These are phyloP conservation scores for Pseudopithomyces maydicus DNA, from an alignment of 2,329 filamentous ascomycete species.

Conservation along the genomic window DNA sequence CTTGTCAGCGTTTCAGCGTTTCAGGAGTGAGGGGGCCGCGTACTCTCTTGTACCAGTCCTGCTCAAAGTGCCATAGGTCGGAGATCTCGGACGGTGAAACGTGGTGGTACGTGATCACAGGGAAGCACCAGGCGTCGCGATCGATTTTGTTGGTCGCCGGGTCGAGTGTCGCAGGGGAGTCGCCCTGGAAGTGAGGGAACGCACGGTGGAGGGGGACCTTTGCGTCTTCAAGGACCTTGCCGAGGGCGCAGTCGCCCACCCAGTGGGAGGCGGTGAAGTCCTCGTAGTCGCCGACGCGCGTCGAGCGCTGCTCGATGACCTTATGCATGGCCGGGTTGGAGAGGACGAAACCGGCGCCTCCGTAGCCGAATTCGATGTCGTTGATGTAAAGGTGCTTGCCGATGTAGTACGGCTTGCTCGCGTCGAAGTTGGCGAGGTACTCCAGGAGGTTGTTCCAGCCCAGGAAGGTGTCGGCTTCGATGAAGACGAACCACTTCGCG, in stretches of 20 bases:
- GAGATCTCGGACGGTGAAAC: conserved; percentile 44
- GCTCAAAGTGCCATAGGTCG: conserved; percentile 47
- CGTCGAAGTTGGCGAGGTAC: conserved; percentile 47
- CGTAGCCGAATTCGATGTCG: conserved; percentile 51
- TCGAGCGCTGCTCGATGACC: conserved; percentile 36
- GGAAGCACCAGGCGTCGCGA: conserved; percentile 50
- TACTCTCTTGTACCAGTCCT: conserved; percentile 43
- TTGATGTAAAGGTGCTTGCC: conserved; percentile 52
- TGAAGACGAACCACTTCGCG: conserved; percentile 47
- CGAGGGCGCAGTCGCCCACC: conserved; percentile 47
- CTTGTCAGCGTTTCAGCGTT: conserved; percentile 19
- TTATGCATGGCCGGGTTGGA: conserved; percentile 49
- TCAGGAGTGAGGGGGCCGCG: conserved; percentile 7
- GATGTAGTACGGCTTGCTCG: conserved; percentile 48
- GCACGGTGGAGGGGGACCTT: conserved; percentile 43
- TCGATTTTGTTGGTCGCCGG: conserved; percentile 42
- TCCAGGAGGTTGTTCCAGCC: conserved; percentile 47
- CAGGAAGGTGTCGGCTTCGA: conserved; percentile 45
- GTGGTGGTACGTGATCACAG: conserved; percentile 50
- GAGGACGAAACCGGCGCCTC: conserved; percentile 51
- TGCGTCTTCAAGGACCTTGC: conserved; percentile 43
- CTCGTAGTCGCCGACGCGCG: conserved; percentile 41
- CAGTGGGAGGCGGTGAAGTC: conserved; percentile 42
- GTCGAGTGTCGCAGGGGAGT: conserved; percentile 49
- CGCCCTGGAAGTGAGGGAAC: conserved; percentile 54